Percentiles rank a stretch among this genome's conserved stretches.
These are phyloP conservation scores for Echium plantagineum DNA, from an alignment of 257 asterid species.

Conservation along the genomic window DNA sequence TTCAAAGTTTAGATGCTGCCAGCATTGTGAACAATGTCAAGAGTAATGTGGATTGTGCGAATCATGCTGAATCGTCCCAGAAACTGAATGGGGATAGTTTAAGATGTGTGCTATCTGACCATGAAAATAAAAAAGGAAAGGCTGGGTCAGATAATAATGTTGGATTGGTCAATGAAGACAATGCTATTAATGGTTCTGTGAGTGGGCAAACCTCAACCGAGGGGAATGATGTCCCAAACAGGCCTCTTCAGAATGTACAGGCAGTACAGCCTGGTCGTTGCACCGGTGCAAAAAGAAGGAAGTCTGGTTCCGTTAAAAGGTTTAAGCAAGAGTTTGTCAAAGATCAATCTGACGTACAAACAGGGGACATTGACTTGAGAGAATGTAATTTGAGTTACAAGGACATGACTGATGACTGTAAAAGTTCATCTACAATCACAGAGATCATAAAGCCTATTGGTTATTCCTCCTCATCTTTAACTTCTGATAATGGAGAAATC, in stretches of 20 bases:
- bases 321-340: slow-evolving; percentile 45
- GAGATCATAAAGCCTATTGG: slow-evolving; percentile 58
- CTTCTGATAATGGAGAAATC: slow-evolving; percentile 49
- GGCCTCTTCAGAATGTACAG: slow-evolving; percentile 30
- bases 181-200: slow-evolving; percentile 15
- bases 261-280: slow-evolving; percentile 43
- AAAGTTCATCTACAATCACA: slow-evolving; percentile 34
- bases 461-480: slow-evolving; percentile 39
- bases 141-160: slow-evolving; percentile 39
- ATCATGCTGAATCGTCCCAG: slow-evolving; percentile 16
- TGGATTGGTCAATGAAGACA: slow-evolving; percentile 17
- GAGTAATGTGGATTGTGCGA: slow-evolving; percentile 12
- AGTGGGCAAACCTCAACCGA: slow-evolving; percentile 17
- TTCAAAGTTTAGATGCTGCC: slow-evolving; percentile 3
- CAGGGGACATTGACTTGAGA: slow-evolving; percentile 18
- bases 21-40: slow-evolving; percentile 1
- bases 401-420: slow-evolving; percentile 31
- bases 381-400: slow-evolving; percentile 19
- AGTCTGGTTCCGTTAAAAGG: slow-evolving; percentile 73
- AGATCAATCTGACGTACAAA: slow-evolving; percentile 18
- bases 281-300: slow-evolving; percentile 67
- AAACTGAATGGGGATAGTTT: slow-evolving; percentile 25
- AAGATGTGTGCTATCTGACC: slow-evolving; percentile 13
- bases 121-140: slow-evolving; percentile 28
- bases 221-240: slow-evolving; percentile 24